Evolutionary conservation across 148 eudicot genomes (phyloP), one percentile per base, ranked within the genome.

Genomic region (Rhododendron vialii): DNA sequence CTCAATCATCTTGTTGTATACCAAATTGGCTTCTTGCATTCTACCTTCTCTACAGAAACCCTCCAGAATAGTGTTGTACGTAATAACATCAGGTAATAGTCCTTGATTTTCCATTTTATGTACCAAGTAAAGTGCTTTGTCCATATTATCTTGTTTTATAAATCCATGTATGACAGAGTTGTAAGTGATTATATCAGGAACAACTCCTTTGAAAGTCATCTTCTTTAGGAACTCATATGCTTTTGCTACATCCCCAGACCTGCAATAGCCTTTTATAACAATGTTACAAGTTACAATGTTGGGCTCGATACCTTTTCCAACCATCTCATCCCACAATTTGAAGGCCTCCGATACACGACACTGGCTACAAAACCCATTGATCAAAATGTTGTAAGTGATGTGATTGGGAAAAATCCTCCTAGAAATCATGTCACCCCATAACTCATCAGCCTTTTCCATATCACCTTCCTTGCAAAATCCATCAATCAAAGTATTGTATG

Each of bases 311-410:
- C 90, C 95, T 88, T 91, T 92, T 73, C 85, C 88, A 48, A 93
- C 88, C 98, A 96, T 96, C 90, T 93, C 95, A 88, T 93, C 92
- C 98, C 96, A 96, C 65, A 94, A 84, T 86, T 83, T 91, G 8
- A 92, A 87, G 28, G 98, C 98, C 82, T 93, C 91, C 43, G 89
- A 51, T 38, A 94, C 85, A 81, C 50, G 43, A 69, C 94, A 92
- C 50, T 53, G 71, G 50, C 48, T 90, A 90, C 94, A 93, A 89
- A 88, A 92, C 57, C 94, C 96, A 80, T 93, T 96, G 8, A 96
- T 93, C 48, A 96, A 85, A 82, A 88, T 93, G 78, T 94, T 89
- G 45, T 92, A 94, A 6, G 96, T 90, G 81, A 93, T 88, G 83
- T 88, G 91, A 88, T 92, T 94, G 74, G 98, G 98, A 50, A 75